Evolutionary conservation across 768 basidiomycete genomes (phyloP).

Genomic region (Asterophora lycoperdoides): DNA sequence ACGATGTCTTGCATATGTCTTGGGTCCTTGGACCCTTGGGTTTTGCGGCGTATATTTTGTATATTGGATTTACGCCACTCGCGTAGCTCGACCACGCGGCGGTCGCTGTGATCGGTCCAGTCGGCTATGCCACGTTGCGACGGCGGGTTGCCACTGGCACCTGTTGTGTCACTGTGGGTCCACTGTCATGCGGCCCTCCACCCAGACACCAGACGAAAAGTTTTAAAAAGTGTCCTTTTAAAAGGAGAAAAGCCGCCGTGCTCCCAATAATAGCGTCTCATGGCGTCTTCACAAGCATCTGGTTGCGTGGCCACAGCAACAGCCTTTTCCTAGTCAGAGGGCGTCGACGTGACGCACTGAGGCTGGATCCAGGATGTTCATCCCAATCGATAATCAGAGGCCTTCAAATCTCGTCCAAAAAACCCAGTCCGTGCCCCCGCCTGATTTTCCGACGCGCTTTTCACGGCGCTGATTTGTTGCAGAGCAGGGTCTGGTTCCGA

Average conservation of each 20-base stretch:
- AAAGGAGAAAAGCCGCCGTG: no score
- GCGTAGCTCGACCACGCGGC: not conserved
- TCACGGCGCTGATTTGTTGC: not conserved
- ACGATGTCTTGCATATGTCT: not conserved
- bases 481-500: not conserved
- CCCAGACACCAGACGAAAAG: no score
- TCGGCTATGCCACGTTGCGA: not conserved
- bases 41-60: not conserved
- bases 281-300: not conserved
- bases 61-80: not conserved
- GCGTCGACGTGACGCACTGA: not conserved
- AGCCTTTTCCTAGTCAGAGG: not conserved
- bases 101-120: not conserved
- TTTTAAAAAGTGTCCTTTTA: no score
- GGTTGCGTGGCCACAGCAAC: not conserved
- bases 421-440: not conserved
- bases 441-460: not conserved
- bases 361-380: no score
- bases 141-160: no score
- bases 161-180: not conserved
- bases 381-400: not conserved
- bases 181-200: no score
- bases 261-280: no score
- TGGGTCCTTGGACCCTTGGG: not conserved
- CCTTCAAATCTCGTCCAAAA: not conserved